Percentiles rank a stretch among this genome's conserved stretches.
Conservation (phyloP, 2,329 filamentous ascomycete genomes). For the Elsinoe fawcettii region DNA sequence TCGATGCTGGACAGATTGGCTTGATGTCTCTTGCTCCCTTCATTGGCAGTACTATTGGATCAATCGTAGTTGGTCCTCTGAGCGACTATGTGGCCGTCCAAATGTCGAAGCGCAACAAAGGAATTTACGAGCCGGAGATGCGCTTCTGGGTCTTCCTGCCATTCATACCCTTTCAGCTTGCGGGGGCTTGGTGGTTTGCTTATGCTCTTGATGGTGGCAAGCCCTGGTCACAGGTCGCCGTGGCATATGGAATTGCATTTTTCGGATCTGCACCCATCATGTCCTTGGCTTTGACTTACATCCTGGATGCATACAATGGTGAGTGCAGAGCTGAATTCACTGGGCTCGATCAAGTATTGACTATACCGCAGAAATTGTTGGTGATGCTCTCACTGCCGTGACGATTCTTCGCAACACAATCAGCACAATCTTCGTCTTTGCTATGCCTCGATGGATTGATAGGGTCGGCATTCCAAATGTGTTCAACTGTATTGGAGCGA, state of each 20-base stretch:
- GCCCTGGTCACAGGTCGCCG: constrained; percentile 27
- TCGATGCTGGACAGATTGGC: constrained; percentile 42
- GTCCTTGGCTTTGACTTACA: constrained; percentile 34
- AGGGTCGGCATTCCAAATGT: constrained; percentile 35
- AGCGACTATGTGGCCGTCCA: constrained; percentile 37
- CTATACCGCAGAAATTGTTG: constrained; percentile 35
- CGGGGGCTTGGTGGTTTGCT: constrained; percentile 35
- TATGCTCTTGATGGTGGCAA: constrained; percentile 24
- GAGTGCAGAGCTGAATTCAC: constrained; percentile 20
- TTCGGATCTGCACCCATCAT: constrained; percentile 31
- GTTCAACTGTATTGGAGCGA: constrained; percentile 34
- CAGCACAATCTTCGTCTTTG: constrained; percentile 41
- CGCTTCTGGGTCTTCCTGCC: constrained; percentile 30
- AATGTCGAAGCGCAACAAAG: constrained; percentile 27
- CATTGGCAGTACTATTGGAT: constrained; percentile 39
- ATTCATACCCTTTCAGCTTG: constrained; percentile 28
- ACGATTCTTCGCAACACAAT: constrained; percentile 41
- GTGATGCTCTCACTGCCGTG: constrained; percentile 40
- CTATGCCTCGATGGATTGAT: constrained; percentile 36
- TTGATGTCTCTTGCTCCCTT: constrained; percentile 47
- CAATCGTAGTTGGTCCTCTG: constrained; percentile 39
- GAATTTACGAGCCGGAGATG: constrained; percentile 31
- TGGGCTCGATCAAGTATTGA: constrained; percentile 14
- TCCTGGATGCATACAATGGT: constrained; percentile 34
- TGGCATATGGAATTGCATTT: constrained; percentile 33